Percentiles rank a stretch among this genome's conserved stretches.
phyloP scores from a whole-genome alignment of 768 basidiomycete genomes.

The Atractiella rhizophila region DNA sequence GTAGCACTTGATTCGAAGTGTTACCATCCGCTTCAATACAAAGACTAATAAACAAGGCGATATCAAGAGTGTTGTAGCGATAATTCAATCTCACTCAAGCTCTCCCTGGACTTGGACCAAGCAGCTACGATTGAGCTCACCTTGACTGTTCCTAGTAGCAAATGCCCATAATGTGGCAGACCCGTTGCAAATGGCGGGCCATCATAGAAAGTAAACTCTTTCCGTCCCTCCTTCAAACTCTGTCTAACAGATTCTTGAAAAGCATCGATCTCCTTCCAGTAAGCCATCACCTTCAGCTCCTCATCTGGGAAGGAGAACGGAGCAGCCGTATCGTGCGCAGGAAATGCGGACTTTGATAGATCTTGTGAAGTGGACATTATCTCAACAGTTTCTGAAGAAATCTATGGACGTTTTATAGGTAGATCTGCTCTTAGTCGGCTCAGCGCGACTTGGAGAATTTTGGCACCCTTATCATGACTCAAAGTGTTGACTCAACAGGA shows the following conservation, averaged over 20 bases:
- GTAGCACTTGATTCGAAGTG: no score
- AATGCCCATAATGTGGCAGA: slow-evolving; percentile 55
- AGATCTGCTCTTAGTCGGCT: no score
- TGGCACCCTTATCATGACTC: no score
- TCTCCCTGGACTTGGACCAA: no score
- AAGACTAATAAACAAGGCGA: no score
- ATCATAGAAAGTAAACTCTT: slow-evolving; percentile 85
- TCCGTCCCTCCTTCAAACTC: slow-evolving; percentile 66
- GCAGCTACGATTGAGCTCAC: slow-evolving; percentile 31
- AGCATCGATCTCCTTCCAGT: slow-evolving; percentile 91
- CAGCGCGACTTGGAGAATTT: no score
- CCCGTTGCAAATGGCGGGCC: slow-evolving; percentile 90
- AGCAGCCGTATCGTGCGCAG: slow-evolving; percentile 9
- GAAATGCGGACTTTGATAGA: no score
- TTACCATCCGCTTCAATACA: no score
- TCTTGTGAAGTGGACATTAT: no score
- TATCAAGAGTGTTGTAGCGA: slow-evolving; percentile 2
- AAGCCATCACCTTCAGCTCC: slow-evolving; percentile 67
- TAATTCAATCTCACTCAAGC: not conserved
- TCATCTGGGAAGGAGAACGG: slow-evolving; percentile 60
- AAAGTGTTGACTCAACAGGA: no score
- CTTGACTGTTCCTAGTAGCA: slow-evolving; percentile 51
- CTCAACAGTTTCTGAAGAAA: no score
- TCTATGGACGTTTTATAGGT: no score
- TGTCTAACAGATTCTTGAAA: slow-evolving; percentile 83